Conservation (phyloP, 2,329 filamentous ascomycete species). For the Fusarium poae region DNA sequence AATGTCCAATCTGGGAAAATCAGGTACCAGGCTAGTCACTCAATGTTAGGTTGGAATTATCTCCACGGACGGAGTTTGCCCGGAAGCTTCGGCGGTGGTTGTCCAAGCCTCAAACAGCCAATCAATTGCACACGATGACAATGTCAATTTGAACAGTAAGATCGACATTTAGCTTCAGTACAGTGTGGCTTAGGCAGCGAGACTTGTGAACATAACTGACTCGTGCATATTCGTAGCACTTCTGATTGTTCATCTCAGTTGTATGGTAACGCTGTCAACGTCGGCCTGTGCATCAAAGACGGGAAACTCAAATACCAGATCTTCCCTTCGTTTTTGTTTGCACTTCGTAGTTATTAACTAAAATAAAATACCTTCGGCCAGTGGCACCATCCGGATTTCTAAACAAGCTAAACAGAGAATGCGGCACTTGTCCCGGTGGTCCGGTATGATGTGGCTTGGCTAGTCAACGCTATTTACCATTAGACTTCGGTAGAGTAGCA, state of each 20-base stretch:
- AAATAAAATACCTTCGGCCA: neutral
- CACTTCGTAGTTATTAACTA: accelerated
- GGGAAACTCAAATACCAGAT: accelerated
- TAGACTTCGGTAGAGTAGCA: neutral
- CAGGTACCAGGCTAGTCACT: neutral
- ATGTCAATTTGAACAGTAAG: neutral
- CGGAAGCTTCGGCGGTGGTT: neutral
- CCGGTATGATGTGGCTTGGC: neutral
- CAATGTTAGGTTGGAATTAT: neutral
- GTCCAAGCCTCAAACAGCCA: neutral
- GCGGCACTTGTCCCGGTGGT: neutral
- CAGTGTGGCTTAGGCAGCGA: neutral
- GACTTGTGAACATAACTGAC: neutral
- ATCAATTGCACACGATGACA: neutral
- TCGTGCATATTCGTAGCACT: neutral
- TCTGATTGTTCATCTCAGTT: neutral
- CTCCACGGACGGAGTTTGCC: neutral
- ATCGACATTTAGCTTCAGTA: neutral
- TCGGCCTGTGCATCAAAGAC: accelerated
- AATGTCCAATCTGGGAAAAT: neutral
- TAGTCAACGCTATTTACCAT: neutral
- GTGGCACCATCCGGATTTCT: neutral
- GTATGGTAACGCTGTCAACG: accelerated
- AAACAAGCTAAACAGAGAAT: neutral
- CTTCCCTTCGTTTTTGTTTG: accelerated